Evolutionary conservation across 139 green algal genomes (phyloP), one percentile per base, ranked within the genome.

Genomic region (Chlamydomonas incerta): DNA sequence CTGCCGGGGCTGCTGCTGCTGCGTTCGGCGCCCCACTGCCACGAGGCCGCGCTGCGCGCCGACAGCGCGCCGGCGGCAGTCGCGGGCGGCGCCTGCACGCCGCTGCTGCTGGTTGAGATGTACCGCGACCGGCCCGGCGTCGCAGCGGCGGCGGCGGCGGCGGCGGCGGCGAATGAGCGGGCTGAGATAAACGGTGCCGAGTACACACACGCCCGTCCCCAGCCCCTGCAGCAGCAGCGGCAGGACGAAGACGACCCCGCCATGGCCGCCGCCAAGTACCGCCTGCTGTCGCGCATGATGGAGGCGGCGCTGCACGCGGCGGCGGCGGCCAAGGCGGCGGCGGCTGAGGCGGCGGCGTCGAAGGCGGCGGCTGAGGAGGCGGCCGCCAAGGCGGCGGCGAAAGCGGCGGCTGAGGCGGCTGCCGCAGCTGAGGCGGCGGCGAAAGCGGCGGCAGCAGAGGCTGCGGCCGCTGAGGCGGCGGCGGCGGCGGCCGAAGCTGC

Each of bases 101-200:
- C 72, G 72, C 26, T 79, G 41, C 46, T 79, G 11, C 26, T 79
- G 9, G 72, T 79, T 10, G 72, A 79, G 50, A 63, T 63, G 72
- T 46, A 79, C 50, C 46, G 24, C 50, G 41, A 46, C 41, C 24
- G 69, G 17, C 14, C 35, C 26, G 24, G 63, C 10, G 13, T 2
- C 21, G 46, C 46, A 23, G 72, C 46, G 24, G 72, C 72, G 21
- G 50, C 26, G 46, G 18, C 24, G 24, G 23, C 41, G 41, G 9
- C 10, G 35, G 35, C 34, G n/a, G 69, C 34, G 18, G 69, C 17
- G 1, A 31, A 72, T 28, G 31, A 28, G 46, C 21, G 37, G 35
- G n/a, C n/a, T n/a, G n/a, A n/a, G n/a, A n/a, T n/a, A n/a, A n/a
- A n/a, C n/a, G n/a, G n/a, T n/a, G n/a, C n/a, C n/a, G n/a, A n/a